Evolutionary conservation across 2,329 filamentous ascomycete species (phyloP), one percentile per base, ranked within the genome.

Genomic region (Fusarium sublunatum): DNA sequence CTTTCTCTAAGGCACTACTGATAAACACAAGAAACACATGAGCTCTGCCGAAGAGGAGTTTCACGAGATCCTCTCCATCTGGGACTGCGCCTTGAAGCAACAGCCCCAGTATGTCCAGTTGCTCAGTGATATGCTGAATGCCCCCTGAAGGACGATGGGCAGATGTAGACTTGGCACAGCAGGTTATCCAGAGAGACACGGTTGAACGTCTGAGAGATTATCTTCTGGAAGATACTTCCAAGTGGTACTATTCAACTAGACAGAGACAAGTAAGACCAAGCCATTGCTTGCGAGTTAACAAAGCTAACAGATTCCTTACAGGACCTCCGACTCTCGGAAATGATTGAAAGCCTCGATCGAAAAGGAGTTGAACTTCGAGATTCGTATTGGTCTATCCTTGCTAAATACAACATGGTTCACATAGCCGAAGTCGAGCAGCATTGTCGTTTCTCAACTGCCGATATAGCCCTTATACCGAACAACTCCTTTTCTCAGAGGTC

Each of bases 221-320:
- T 34, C 40, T 67, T 0, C 44, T 56, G 5, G 24, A 24, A 3
- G 47, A 66, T 28, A 15, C 28, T 2, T 39, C 38, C 5, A 61
- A 42, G 32, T 62, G 63, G 64, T 64, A 67, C 15, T 54, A 57
- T 32, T 60, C 60, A 4, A 42, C 46, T 2, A 41, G 13, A 25
- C 15, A 28, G 15, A 26, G 48, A 53, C 42, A 44, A 10, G 56
- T 38, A 51, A 22, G 32, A 19, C 9, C 19, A 26, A 25, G 13
- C 11, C 1, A 19, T 34, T 15, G 4, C 11, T 24, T 4, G 5
- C 5, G 7, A 7, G n/a, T 22, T 13, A 7, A 15, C 36, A 15
- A n/a, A 7, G 2, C 52, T 45, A 36, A 38, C 3, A 12, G 13
- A 11, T 3, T 34, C 9, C n/a, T 2, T 11, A 9, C 7, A 67